Percentiles rank a stretch among this genome's conserved stretches.
These are phyloP conservation scores for Backusella circina DNA, from an alignment of 192 early-diverging fungal genomes.

Conservation along the genomic window DNA sequence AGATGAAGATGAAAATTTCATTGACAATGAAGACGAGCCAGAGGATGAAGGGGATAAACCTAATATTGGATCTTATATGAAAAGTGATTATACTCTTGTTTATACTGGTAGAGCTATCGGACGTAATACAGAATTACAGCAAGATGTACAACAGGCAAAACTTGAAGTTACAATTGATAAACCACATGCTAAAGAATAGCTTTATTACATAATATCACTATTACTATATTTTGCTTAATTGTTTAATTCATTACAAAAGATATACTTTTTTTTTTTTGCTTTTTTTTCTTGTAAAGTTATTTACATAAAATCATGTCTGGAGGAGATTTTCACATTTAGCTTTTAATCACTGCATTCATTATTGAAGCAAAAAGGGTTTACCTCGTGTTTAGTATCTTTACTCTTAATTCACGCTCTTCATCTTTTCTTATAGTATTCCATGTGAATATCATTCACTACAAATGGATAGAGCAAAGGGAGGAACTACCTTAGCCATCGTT, in stretches of 20 bases:
- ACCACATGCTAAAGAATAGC: not conserved
- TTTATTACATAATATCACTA: not conserved
- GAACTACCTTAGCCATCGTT: too few relatives aligned
- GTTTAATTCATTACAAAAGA: not conserved
- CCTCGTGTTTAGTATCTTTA: too few relatives aligned
- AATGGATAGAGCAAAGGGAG: too few relatives aligned
- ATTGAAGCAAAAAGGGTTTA: too few relatives aligned
- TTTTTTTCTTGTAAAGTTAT: too few relatives aligned
- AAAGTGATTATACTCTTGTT: not conserved
- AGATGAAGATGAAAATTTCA: not conserved
- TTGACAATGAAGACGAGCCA: not conserved
- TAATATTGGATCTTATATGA: not conserved
- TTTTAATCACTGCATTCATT: too few relatives aligned
- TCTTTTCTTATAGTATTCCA: too few relatives aligned
- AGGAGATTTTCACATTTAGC: too few relatives aligned
- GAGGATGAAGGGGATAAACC: not conserved
- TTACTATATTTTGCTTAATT: not conserved
- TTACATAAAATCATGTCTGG: too few relatives aligned
- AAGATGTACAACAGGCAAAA: not conserved
- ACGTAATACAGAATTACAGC: not conserved
- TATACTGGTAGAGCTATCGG: slow-evolving; percentile 5
- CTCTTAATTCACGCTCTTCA: too few relatives aligned
- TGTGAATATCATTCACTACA: too few relatives aligned
- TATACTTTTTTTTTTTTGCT: too few relatives aligned
- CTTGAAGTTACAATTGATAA: not conserved